A percentile compares a stretch with the other conserved stretches of the same genome.
These are phyloP conservation scores for Irpex sp. DNA, from an alignment of 1,284 basidiomycete genomes.

Conservation along the genomic window DNA sequence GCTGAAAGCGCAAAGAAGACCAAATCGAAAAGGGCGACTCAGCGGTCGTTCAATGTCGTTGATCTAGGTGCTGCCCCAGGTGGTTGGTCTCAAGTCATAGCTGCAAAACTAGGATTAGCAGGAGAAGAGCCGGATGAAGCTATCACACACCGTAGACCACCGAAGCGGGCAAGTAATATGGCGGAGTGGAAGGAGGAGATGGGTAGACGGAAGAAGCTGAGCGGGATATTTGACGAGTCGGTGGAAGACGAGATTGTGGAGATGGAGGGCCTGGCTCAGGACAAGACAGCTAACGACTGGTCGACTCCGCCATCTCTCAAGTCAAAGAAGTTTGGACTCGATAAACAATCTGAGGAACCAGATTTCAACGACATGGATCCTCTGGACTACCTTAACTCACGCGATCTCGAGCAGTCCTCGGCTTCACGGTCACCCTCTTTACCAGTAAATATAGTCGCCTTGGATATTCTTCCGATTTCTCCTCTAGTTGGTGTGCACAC, in stretches of 20 bases:
- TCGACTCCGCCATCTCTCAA: neutral
- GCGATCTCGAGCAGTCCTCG: neutral
- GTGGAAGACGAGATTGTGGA: constrained; percentile 2
- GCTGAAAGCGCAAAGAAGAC: neutral
- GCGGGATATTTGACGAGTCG: constrained; percentile 5
- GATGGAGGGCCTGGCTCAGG: neutral
- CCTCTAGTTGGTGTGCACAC: constrained; percentile 67
- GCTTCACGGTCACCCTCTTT: neutral
- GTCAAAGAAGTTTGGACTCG: neutral
- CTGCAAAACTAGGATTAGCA: constrained; percentile 42
- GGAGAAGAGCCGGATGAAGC: constrained; percentile 11
- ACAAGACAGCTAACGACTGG: neutral
- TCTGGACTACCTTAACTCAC: constrained; percentile 6
- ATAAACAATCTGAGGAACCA: neutral
- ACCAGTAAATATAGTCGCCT: constrained; percentile 50
- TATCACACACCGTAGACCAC: neutral
- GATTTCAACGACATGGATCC: constrained; percentile 1
- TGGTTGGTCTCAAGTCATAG: constrained; percentile 85
- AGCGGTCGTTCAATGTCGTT: constrained; percentile 40
- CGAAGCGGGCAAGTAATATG: neutral
- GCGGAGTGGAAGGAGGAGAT: constrained; percentile 2
- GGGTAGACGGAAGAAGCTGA: constrained; percentile 2
- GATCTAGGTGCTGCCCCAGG: constrained; percentile 88
- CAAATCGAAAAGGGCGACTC: neutral
- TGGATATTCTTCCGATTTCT: constrained; percentile 69